Conservation (phyloP, 305 asterid genomes). For the Andrographis paniculata region DNA sequence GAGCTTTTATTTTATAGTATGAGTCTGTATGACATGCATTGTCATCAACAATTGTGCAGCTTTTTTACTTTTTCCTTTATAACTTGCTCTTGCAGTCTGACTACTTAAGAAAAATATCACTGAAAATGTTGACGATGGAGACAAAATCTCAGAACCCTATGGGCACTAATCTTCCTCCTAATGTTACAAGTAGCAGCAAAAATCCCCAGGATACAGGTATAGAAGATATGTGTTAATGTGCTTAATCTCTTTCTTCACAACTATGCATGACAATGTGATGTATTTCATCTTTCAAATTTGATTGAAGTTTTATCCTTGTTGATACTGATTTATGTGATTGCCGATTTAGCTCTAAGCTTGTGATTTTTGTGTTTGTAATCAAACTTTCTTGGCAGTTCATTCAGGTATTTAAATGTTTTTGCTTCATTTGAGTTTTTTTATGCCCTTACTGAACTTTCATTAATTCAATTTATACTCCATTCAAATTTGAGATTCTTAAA, state of each 20-base stretch:
- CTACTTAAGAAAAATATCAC: conserved; percentile 48
- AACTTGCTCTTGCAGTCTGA: conserved; percentile 43
- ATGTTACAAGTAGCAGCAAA: conserved; percentile 37
- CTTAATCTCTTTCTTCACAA: conserved; percentile 3
- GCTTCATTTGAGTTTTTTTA: background rate
- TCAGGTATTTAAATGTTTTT: no score
- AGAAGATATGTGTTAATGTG: conserved; percentile 4
- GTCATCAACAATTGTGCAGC: background rate
- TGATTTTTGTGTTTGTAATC: background rate
- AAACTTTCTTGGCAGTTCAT: background rate
- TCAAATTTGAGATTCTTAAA: no score
- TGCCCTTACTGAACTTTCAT: background rate
- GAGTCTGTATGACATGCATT: background rate
- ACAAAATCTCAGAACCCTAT: conserved; percentile 36
- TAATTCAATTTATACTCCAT: no score
- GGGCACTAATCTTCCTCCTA: conserved; percentile 32
- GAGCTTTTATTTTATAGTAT: background rate
- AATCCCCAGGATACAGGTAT: conserved; percentile 47
- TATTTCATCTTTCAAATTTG: background rate
- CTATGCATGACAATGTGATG: background rate
- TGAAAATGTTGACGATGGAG: conserved; percentile 61
- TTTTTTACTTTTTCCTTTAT: conserved; percentile 4
- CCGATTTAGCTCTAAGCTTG: background rate
- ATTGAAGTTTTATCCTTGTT: background rate
- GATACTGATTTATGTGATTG: background rate